Evolutionary conservation across 352 stramenopile species (phyloP).

Genomic region (Phytophthora europaea): DNA sequence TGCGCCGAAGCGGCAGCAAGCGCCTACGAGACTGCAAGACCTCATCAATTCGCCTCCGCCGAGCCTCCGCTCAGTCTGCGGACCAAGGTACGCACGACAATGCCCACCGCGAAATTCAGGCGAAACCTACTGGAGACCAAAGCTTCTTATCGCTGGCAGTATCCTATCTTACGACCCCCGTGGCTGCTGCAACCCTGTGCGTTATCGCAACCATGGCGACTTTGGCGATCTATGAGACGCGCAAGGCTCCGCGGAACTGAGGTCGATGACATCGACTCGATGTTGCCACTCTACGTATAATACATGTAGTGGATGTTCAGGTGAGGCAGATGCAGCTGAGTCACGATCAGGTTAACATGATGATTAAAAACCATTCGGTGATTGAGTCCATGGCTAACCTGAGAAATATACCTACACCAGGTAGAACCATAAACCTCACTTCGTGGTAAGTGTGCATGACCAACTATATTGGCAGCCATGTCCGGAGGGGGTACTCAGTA

Average conservation of each 20-base stretch:
- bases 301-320: conserved; percentile 19
- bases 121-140: conserved; percentile 17
- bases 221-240: conserved; percentile 39
- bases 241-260: conserved; percentile 34
- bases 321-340: background rate
- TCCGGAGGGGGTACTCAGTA: too few relatives aligned
- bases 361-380: background rate
- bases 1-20: conserved; percentile 13
- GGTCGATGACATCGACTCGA: background rate
- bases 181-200: conserved; percentile 43
- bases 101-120: background rate
- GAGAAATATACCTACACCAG: too few relatives aligned
- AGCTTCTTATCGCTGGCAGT: conserved; percentile 25
- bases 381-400: too few relatives aligned
- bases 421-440: too few relatives aligned
- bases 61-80: conserved; percentile 13
- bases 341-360: background rate
- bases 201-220: conserved; percentile 43
- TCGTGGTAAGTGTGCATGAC: too few relatives aligned
- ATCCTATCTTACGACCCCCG: conserved; percentile 37
- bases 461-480: too few relatives aligned
- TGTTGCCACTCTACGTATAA: background rate
- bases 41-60: conserved; percentile 2
- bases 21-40: conserved; percentile 24
- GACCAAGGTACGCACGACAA: conserved; percentile 14